Evolutionary conservation across 169 alveolate genomes (phyloP).

Genomic region (Eimeria sp.): DNA sequence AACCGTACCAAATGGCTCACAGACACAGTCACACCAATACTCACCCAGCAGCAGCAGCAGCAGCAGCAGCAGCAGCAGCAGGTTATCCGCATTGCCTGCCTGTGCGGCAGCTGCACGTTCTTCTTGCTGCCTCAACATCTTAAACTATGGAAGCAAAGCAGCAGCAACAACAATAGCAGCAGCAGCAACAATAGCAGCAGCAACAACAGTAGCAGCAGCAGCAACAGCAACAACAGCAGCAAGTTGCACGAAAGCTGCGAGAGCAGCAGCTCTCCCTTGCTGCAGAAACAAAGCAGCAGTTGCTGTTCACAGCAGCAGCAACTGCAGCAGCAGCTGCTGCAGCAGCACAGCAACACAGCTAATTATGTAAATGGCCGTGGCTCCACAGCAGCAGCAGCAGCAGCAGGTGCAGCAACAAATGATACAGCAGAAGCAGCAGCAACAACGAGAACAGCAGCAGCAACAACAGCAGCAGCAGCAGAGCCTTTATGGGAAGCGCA

Average conservation of each 20-base stretch:
- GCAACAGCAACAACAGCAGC: not conserved
- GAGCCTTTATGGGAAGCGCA: not conserved
- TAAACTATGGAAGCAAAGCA: not conserved
- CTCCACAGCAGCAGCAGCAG: conserved; percentile 92
- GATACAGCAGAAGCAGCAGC: not conserved
- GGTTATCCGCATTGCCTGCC: not conserved
- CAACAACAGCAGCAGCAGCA: not conserved
- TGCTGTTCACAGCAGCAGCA: not conserved
- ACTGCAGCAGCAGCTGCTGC: not conserved
- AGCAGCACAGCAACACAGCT: not conserved
- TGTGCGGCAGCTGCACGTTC: not conserved
- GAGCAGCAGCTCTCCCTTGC: conserved; percentile 94
- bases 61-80: not conserved
- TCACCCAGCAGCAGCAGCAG: conserved; percentile 8
- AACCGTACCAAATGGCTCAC: too few relatives aligned
- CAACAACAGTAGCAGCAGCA: not conserved
- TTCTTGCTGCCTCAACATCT: not conserved
- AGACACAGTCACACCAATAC: not conserved
- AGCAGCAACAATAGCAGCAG: not conserved
- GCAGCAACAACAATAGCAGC: not conserved
- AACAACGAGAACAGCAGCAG: not conserved
- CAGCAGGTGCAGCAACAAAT: not conserved
- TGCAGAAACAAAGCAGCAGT: not conserved
- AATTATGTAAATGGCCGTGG: too few relatives aligned
- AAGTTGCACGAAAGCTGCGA: conserved; percentile 78